These are phyloP conservation scores for Debaryomycetaceae sp. DNA, from an alignment of 1,139 yeast species.

Conservation along the genomic window DNA sequence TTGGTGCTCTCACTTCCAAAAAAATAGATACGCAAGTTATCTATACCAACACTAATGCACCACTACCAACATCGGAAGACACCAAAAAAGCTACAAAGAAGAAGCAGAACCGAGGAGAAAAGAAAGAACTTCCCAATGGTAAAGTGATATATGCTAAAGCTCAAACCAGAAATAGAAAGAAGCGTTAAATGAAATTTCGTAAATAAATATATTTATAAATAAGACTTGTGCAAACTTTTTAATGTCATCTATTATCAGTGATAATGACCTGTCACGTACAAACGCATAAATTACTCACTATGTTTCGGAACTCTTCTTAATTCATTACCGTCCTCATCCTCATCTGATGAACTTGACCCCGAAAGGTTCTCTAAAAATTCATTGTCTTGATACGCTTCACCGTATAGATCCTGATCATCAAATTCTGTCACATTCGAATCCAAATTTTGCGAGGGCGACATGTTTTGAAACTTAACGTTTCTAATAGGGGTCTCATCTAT, in stretches of 20 bases:
- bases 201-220: slow-evolving; percentile 1
- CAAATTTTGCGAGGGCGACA: slow-evolving; percentile 21
- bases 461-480: slow-evolving; percentile 21
- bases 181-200: slow-evolving; percentile 3
- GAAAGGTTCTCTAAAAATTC: slow-evolving; percentile 35
- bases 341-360: slow-evolving; percentile 38
- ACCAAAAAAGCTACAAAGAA: slow-evolving; percentile 20
- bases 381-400: slow-evolving; percentile 17
- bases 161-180: slow-evolving; percentile 14
- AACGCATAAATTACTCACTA: slow-evolving; percentile 19
- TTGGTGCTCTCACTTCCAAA: slow-evolving; percentile 33
- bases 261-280: slow-evolving; percentile 2
- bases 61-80: slow-evolving; percentile 1
- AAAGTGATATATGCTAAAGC: slow-evolving; percentile 52
- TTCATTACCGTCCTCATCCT: slow-evolving; percentile 22
- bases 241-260: not conserved
- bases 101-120: slow-evolving; percentile 40
- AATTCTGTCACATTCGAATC: slow-evolving; percentile 21
- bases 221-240: not conserved
- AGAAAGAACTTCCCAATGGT: slow-evolving; percentile 55
- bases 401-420: slow-evolving; percentile 19
- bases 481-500: slow-evolving; percentile 16
- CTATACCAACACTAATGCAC: slow-evolving; percentile 13
- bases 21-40: slow-evolving; percentile 23
- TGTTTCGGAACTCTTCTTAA: slow-evolving; percentile 42